Evolutionary conservation across 192 early-diverging fungal species (phyloP).

Genomic region (Dispira simplex): DNA sequence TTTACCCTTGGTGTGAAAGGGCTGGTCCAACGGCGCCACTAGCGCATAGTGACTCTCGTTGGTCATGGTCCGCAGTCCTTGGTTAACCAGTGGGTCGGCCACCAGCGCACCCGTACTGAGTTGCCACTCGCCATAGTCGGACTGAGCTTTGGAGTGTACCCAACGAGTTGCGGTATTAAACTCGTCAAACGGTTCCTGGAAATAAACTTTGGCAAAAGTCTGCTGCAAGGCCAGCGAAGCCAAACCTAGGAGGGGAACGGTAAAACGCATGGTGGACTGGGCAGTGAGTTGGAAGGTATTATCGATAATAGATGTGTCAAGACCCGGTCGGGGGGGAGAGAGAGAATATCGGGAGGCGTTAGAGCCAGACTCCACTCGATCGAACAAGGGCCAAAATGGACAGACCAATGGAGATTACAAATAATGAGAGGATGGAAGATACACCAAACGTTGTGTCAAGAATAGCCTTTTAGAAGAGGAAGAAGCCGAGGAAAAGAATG

Average conservation of each 20-base stretch:
- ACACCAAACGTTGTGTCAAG: too few relatives aligned
- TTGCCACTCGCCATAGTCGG: constrained; percentile 58
- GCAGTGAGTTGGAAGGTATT: background rate
- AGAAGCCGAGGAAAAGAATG: too few relatives aligned
- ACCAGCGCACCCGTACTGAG: constrained; percentile 60
- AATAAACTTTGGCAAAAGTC: constrained; percentile 50
- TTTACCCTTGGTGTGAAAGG: constrained; percentile 56
- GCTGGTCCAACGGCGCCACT: constrained; percentile 47
- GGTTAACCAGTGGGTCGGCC: constrained; percentile 44
- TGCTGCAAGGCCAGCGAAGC: constrained; percentile 19
- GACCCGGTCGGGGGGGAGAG: background rate
- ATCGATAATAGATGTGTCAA: background rate
- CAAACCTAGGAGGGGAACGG: constrained; percentile 23
- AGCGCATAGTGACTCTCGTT: constrained; percentile 83
- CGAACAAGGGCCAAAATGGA: background rate
- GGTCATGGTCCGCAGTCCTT: constrained; percentile 60
- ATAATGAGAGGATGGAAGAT: background rate
- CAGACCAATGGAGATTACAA: background rate
- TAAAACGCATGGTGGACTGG: constrained; percentile 21
- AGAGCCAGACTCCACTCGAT: background rate
- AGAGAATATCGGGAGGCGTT: background rate
- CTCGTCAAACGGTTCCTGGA: constrained; percentile 73
- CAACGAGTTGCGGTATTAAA: constrained; percentile 42
- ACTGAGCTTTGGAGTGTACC: constrained; percentile 43
- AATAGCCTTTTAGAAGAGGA: too few relatives aligned